These are phyloP conservation scores for Curvularia eragrostidis DNA, from an alignment of 2,329 filamentous ascomycete genomes.

Conservation along the genomic window DNA sequence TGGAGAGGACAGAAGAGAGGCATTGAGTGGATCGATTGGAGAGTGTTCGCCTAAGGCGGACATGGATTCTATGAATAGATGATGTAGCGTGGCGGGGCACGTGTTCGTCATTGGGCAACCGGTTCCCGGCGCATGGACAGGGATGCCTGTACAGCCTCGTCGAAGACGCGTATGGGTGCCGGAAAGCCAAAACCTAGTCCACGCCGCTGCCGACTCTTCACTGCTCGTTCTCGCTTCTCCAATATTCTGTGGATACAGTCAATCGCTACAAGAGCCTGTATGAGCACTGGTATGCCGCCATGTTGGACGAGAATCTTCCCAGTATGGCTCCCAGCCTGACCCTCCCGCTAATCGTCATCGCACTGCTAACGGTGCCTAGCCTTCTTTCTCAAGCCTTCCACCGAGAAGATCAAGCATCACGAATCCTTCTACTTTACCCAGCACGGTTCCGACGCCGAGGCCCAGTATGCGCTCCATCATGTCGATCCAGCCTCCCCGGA, in stretches of 20 bases:
- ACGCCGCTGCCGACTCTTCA: constrained; percentile 7
- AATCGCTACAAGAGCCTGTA: neutral
- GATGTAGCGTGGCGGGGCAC: constrained; percentile 5
- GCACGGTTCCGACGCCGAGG: constrained; percentile 78
- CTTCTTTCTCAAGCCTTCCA: constrained; percentile 65
- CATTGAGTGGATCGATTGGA: neutral
- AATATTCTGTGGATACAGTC: neutral
- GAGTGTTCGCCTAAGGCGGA: constrained; percentile 10
- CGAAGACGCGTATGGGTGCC: constrained; percentile 16
- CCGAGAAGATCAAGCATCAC: constrained; percentile 60
- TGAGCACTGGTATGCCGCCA: constrained; percentile 50
- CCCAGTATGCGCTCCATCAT: constrained; percentile 81
- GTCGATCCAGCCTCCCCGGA: constrained; percentile 72
- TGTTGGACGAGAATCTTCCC: constrained; percentile 95
- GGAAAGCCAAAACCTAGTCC: constrained; percentile 8
- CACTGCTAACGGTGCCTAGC: constrained; percentile 51
- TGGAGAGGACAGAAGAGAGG: neutral
- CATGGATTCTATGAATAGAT: constrained; percentile 13
- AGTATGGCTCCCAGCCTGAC: constrained; percentile 52
- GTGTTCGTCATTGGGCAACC: constrained; percentile 17
- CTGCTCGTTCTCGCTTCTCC: constrained; percentile 4
- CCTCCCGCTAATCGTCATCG: neutral
- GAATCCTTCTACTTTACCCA: constrained; percentile 65
- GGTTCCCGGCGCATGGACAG: constrained; percentile 17
- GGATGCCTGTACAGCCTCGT: constrained; percentile 19